phyloP scores from a whole-genome alignment of 1,139 yeast species.

The Lodderomyces metapsilosis region DNA sequence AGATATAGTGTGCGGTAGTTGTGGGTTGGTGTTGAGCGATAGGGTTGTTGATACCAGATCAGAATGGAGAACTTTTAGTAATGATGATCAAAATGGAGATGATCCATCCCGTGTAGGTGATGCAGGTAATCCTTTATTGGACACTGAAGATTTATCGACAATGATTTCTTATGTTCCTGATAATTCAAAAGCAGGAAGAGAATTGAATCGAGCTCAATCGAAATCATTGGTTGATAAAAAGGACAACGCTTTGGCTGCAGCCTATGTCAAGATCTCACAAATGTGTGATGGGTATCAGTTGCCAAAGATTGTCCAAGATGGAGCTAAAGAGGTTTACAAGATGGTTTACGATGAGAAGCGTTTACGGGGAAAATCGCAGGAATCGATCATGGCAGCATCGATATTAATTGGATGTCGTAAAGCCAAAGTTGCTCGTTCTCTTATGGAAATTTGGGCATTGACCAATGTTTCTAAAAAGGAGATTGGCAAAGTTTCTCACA shows the following conservation, averaged over 20 bases:
- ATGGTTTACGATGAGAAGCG: constrained; percentile 86
- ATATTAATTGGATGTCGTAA: constrained; percentile 93
- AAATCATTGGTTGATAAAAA: constrained; percentile 81
- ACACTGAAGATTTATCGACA: constrained; percentile 89
- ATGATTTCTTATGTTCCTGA: constrained; percentile 86
- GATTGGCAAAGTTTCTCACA: constrained; percentile 82
- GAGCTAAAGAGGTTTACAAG: constrained; percentile 95
- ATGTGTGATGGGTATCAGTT: constrained; percentile 96
- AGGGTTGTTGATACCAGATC: constrained; percentile 92
- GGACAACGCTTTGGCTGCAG: constrained; percentile 84
- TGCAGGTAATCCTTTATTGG: constrained; percentile 92
- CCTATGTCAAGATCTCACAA: constrained; percentile 87
- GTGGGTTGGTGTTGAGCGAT: constrained; percentile 92
- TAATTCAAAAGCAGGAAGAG: constrained; percentile 76
- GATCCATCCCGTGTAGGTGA: constrained; percentile 99
- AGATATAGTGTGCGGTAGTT: constrained; percentile 94
- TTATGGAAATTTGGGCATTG: constrained; percentile 93
- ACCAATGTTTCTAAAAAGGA: constrained; percentile 94
- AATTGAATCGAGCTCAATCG: constrained; percentile 85
- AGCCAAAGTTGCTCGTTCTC: constrained; percentile 92
- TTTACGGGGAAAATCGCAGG: constrained; percentile 88
- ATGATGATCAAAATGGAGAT: constrained; percentile 97
- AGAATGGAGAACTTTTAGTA: constrained; percentile 97
- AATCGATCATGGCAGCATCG: constrained; percentile 95
- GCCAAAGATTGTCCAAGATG: constrained; percentile 94